Evolutionary conservation across 495 filamentous ascomycete genomes (phyloP).

Genomic region (Tuber borchii): DNA sequence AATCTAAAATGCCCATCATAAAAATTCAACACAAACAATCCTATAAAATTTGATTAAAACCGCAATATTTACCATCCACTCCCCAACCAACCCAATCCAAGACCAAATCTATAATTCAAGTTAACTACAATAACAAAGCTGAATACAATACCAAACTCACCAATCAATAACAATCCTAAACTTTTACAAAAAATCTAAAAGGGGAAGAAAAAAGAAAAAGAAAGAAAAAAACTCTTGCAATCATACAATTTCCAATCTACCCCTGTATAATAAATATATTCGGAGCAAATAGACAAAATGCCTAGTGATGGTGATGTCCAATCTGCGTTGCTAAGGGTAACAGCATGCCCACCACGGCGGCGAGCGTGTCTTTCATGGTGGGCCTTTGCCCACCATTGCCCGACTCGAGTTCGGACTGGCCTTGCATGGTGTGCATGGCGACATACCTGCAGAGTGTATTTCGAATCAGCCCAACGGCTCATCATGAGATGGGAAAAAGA

Average conservation of each 20-base stretch:
- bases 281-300: conserved; percentile 3
- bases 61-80: neutral
- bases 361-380: conserved; percentile 65
- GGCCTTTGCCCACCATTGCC: conserved; percentile 51
- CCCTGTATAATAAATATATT: conserved; percentile 1
- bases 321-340: conserved; percentile 82
- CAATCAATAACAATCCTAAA: neutral
- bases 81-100: neutral
- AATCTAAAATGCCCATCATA: neutral
- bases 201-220: neutral
- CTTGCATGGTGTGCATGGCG: conserved; percentile 97
- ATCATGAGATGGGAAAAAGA: neutral
- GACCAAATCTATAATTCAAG: neutral
- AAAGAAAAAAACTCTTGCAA: neutral
- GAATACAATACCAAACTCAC: neutral
- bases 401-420: conserved; percentile 51
- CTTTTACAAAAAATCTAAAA: conserved; percentile 8
- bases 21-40: neutral
- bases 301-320: conserved; percentile 64
- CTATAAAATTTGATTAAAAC: neutral
- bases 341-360: conserved; percentile 80
- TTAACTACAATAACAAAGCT: neutral
- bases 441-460: conserved; percentile 63
- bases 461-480: conserved; percentile 5
- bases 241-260: conserved; percentile 7